A percentile compares a stretch with the other conserved stretches of the same genome.
phyloP scores from a whole-genome alignment of 805 yeast genomes.

The Candida argentea region DNA sequence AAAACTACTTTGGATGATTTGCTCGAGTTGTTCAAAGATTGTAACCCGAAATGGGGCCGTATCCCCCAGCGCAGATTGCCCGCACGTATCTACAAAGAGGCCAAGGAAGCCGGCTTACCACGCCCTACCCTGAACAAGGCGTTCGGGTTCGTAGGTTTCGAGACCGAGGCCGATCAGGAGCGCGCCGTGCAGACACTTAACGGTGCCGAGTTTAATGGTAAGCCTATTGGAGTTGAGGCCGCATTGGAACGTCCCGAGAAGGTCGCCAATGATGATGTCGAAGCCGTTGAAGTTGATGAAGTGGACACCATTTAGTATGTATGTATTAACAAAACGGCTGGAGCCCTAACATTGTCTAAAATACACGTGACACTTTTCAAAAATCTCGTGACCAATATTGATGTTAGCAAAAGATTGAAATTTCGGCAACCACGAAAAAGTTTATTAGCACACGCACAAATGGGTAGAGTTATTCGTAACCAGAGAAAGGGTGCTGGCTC shows the following conservation, averaged over 20 bases:
- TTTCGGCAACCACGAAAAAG: too few relatives aligned
- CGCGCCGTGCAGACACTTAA: slow-evolving; percentile 64
- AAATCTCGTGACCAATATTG: too few relatives aligned
- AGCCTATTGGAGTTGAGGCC: slow-evolving; percentile 55
- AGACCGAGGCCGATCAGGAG: slow-evolving; percentile 51
- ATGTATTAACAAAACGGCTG: too few relatives aligned
- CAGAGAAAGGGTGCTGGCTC: slow-evolving; percentile 99
- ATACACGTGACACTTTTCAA: too few relatives aligned
- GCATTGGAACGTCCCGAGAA: slow-evolving; percentile 55
- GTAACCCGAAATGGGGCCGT: slow-evolving; percentile 46
- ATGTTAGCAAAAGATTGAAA: too few relatives aligned
- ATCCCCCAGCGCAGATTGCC: slow-evolving; percentile 47
- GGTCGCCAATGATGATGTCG: slow-evolving; percentile 1
- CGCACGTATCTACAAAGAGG: slow-evolving; percentile 28
- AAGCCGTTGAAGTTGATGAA: slow-evolving; percentile 6
- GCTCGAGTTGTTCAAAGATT: slow-evolving; percentile 34
- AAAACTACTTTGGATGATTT: slow-evolving; percentile 38
- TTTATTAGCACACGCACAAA: too few relatives aligned
- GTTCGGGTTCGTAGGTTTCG: slow-evolving; percentile 54
- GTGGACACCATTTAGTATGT: slow-evolving; percentile 5
- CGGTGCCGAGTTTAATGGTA: slow-evolving; percentile 57
- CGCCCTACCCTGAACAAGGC: slow-evolving; percentile 43
- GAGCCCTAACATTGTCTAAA: too few relatives aligned
- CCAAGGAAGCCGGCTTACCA: slow-evolving; percentile 35
- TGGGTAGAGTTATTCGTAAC: slow-evolving; percentile 99